Evolutionary conservation across 192 early-diverging fungal species (phyloP).

Genomic region (Endogone sp.): DNA sequence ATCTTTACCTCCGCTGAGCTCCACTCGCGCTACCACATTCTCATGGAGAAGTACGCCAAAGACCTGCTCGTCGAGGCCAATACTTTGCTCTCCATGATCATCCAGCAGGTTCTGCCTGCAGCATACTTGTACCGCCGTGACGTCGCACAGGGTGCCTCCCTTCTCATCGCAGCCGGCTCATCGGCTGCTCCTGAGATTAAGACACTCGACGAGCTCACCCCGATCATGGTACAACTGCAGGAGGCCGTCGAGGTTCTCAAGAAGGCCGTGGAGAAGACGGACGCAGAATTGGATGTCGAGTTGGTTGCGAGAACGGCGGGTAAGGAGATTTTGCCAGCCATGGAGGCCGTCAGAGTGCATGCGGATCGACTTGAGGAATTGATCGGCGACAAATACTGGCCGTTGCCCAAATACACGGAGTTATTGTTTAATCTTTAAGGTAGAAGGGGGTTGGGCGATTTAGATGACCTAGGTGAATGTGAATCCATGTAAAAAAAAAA

Average conservation of each 20-base stretch:
- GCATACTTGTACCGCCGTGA: slow-evolving; percentile 85
- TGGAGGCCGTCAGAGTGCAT: slow-evolving; percentile 65
- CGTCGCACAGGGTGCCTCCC: slow-evolving; percentile 76
- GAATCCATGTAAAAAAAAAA: no score
- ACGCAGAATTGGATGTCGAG: slow-evolving; percentile 51
- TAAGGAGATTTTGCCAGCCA: slow-evolving; percentile 56
- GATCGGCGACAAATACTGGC: slow-evolving; percentile 92
- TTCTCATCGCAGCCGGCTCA: slow-evolving; percentile 58
- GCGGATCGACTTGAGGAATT: slow-evolving; percentile 79
- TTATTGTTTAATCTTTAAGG: slow-evolving; percentile 73
- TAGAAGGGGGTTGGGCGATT: no score
- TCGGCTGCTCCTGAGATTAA: slow-evolving; percentile 65
- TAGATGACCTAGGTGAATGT: no score
- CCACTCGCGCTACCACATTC: slow-evolving; percentile 90
- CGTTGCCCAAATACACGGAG: slow-evolving; percentile 96
- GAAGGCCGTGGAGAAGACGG: slow-evolving; percentile 52
- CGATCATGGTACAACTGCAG: slow-evolving; percentile 55
- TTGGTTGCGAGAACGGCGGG: slow-evolving; percentile 64
- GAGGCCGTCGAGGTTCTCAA: slow-evolving; percentile 49
- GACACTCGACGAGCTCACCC: slow-evolving; percentile 65
- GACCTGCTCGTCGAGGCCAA: slow-evolving; percentile 91
- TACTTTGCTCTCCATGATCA: slow-evolving; percentile 79
- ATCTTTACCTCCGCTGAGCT: slow-evolving; percentile 89
- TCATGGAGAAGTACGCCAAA: slow-evolving; percentile 97
- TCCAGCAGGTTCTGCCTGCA: slow-evolving; percentile 85